Percentiles rank a stretch among this genome's conserved stretches.
These are phyloP conservation scores for Colletotrichum falcatum DNA, from an alignment of 2,329 filamentous ascomycete species.

Conservation along the genomic window DNA sequence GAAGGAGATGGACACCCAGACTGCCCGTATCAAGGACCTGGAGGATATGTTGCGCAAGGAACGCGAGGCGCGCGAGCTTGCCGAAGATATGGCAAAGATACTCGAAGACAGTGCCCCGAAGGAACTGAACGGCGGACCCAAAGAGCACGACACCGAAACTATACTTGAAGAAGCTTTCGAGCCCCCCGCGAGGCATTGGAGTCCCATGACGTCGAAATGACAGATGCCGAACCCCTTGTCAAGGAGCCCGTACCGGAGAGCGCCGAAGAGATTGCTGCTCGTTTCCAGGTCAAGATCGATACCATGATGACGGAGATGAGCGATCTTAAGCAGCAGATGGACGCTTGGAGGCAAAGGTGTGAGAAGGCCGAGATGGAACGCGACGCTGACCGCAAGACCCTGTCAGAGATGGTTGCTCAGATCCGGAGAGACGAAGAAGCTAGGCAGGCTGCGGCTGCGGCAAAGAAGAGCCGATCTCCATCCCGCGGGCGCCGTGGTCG, in stretches of 20 bases:
- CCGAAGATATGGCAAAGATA: conserved; percentile 83
- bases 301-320: conserved; percentile 83
- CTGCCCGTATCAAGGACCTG: conserved; percentile 81
- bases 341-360: conserved; percentile 80
- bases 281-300: conserved; percentile 79
- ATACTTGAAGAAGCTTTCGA: conserved; percentile 62
- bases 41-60: conserved; percentile 85
- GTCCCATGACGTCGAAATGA: conserved; percentile 44
- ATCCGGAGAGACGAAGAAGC: conserved; percentile 78
- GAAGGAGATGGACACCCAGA: conserved; percentile 88
- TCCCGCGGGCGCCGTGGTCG: conserved; percentile 46
- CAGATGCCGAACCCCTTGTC: conserved; percentile 39
- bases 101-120: conserved; percentile 67
- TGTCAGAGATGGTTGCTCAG: conserved; percentile 89
- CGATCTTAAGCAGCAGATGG: conserved; percentile 83
- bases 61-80: conserved; percentile 82
- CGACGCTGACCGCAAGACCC: conserved; percentile 75
- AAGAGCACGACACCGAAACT: conserved; percentile 52
- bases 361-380: conserved; percentile 85
- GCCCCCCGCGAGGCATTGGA: conserved; percentile 53
- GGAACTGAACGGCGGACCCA: conserved; percentile 54
- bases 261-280: conserved; percentile 51
- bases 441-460: conserved; percentile 55
- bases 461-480: conserved; percentile 55
- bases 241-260: conserved; percentile 49